Evolutionary conservation across 192 early-diverging fungal species (phyloP).

Genomic region (Dispira simplex): DNA sequence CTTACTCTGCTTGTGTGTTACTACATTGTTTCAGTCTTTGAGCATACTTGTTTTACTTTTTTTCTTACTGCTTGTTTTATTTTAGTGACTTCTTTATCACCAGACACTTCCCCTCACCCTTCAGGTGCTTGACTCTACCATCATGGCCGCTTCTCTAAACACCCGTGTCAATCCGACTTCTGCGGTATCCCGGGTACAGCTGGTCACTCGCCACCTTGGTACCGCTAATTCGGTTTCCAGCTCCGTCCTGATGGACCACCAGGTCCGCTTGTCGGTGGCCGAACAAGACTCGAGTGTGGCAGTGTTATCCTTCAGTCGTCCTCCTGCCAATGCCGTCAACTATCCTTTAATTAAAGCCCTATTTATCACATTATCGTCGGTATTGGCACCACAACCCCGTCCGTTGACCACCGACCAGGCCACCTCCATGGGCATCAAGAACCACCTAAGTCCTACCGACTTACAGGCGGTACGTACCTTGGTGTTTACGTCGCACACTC

Average conservation of each 20-base stretch:
- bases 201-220: too few relatives aligned
- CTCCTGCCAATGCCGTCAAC: conserved; percentile 3
- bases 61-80: too few relatives aligned
- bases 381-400: neutral
- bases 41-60: too few relatives aligned
- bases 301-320: conserved; percentile 1
- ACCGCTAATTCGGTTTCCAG: too few relatives aligned
- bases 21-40: too few relatives aligned
- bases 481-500: neutral
- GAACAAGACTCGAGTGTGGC: neutral
- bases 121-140: too few relatives aligned
- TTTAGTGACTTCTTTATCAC: too few relatives aligned
- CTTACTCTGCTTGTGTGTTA: too few relatives aligned
- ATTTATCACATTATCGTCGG: neutral
- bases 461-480: neutral
- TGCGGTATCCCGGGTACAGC: too few relatives aligned
- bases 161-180: too few relatives aligned
- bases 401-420: neutral
- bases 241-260: neutral
- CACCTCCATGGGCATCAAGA: neutral
- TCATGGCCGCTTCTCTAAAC: too few relatives aligned
- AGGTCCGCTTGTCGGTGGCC: neutral
- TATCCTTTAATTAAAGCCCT: neutral
- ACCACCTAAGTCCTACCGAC: neutral
- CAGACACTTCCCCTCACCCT: too few relatives aligned